Conservation (phyloP, 805 yeast species). For the Ogataea neopini region DNA sequence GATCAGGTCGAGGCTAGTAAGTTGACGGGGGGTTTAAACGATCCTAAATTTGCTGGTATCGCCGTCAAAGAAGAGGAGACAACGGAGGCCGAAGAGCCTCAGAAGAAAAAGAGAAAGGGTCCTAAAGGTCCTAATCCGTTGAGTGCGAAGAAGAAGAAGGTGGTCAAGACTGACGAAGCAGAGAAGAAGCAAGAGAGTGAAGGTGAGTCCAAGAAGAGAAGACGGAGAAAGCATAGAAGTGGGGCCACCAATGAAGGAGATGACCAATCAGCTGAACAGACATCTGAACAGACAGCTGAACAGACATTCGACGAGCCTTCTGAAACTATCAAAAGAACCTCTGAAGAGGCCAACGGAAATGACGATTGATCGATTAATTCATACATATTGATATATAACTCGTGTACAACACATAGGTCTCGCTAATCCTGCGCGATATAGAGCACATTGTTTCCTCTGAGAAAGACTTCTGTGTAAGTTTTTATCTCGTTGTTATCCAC, state of each 20-base stretch:
- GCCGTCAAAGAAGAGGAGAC: conserved; percentile 24
- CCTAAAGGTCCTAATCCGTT: conserved; percentile 88
- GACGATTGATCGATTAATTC: conserved; percentile 3
- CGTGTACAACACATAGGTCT: conserved; percentile 4
- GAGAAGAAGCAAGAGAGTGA: conserved; percentile 15
- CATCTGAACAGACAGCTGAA: no score
- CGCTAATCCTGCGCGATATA: conserved; percentile 33
- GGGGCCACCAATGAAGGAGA: conserved; percentile 1
- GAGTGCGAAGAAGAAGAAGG: conserved; percentile 77
- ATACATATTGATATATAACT: conserved; percentile 6
- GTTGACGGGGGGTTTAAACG: conserved; percentile 77
- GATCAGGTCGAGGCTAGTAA: conserved; percentile 60
- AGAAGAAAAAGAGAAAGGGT: conserved; percentile 56
- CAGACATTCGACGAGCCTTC: no score
- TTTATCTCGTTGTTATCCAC: conserved; percentile 50
- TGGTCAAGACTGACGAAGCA: conserved; percentile 16
- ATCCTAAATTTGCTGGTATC: conserved; percentile 48
- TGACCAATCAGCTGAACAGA: conserved; percentile 8
- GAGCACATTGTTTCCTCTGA: conserved; percentile 84
- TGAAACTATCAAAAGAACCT: no score
- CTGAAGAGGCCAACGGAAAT: conserved; percentile 1
- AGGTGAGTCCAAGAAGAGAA: conserved; percentile 5
- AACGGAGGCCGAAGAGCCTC: conserved; percentile 22
- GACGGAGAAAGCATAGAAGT: conserved; percentile 5
- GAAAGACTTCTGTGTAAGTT: conserved; percentile 73